Conservation (phyloP, 306 rosid species). For the Quercus cerris region DNA sequence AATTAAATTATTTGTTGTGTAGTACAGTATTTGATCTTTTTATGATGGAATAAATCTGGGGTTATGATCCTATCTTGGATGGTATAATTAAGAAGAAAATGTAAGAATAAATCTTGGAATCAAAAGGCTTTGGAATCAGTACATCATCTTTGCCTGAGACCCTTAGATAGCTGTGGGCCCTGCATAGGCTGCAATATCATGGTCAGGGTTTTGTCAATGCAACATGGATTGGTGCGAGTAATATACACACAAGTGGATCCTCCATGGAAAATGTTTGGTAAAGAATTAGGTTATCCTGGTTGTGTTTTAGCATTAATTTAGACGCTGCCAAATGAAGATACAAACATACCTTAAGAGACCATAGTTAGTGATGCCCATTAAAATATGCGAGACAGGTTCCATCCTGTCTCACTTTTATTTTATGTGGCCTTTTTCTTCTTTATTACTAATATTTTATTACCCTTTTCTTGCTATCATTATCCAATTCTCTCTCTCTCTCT, state of each 20-base stretch:
- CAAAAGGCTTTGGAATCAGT: not conserved
- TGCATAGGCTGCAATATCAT: not conserved
- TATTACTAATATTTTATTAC: too few relatives aligned
- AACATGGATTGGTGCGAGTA: not conserved
- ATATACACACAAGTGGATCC: not conserved
- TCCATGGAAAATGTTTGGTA: conserved; percentile 16
- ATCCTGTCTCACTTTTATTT: not conserved
- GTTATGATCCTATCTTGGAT: too few relatives aligned
- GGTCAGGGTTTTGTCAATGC: not conserved
- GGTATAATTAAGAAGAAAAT: too few relatives aligned
- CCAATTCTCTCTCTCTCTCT: not conserved
- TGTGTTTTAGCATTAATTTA: conserved; percentile 9
- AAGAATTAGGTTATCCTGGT: not conserved
- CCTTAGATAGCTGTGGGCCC: too few relatives aligned
- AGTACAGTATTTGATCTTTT: too few relatives aligned
- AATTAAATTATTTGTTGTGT: too few relatives aligned
- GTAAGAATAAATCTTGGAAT: not conserved
- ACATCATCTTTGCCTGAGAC: not conserved
- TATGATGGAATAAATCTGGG: too few relatives aligned
- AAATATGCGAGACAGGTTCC: not conserved
- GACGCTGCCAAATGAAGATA: conserved; percentile 27
- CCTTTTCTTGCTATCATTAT: not conserved
- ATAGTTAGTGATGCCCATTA: not conserved
- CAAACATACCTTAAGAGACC: not conserved
- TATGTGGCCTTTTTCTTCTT: too few relatives aligned